These are phyloP conservation scores for Amoeboaphelidium occidentale DNA, from an alignment of 371 early-diverging fungal genomes.

Conservation along the genomic window DNA sequence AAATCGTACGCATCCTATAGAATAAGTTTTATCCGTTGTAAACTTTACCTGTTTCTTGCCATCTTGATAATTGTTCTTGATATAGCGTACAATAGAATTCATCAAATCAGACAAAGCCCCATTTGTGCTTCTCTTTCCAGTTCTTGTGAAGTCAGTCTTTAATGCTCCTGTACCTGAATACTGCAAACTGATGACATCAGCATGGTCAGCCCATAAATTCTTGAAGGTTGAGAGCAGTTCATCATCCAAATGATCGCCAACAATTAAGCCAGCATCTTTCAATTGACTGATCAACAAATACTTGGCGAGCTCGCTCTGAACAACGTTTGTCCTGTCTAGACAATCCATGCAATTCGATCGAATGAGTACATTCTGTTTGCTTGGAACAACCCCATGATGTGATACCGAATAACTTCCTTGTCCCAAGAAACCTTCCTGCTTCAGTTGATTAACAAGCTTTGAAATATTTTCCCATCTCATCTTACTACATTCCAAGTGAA, in stretches of 20 bases:
- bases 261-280: slow-evolving; percentile 6
- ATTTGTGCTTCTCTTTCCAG: slow-evolving; percentile 53
- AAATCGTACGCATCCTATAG: too few relatives aligned
- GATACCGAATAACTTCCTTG: slow-evolving; percentile 29
- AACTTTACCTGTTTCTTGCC: slow-evolving; percentile 47
- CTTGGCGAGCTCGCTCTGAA: slow-evolving; percentile 71
- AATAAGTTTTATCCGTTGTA: neutral
- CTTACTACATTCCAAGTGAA: slow-evolving; percentile 77
- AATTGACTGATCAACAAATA: slow-evolving; percentile 14
- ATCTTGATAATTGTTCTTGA: slow-evolving; percentile 79
- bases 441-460: slow-evolving; percentile 38
- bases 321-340: slow-evolving; percentile 87
- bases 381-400: slow-evolving; percentile 10
- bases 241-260: neutral
- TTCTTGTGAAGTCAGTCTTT: slow-evolving; percentile 88
- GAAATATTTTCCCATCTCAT: slow-evolving; percentile 69
- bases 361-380: slow-evolving; percentile 51
- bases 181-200: slow-evolving; percentile 77
- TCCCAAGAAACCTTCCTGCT: slow-evolving; percentile 30
- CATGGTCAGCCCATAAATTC: slow-evolving; percentile 95
- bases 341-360: slow-evolving; percentile 99
- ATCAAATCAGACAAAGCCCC: slow-evolving; percentile 61
- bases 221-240: slow-evolving; percentile 28
- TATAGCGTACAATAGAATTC: slow-evolving; percentile 61
- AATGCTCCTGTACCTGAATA: slow-evolving; percentile 97